Base-by-base conservation (phyloP, 2,329 filamentous ascomycete genomes). In the Thelonectria blattea region DNA sequence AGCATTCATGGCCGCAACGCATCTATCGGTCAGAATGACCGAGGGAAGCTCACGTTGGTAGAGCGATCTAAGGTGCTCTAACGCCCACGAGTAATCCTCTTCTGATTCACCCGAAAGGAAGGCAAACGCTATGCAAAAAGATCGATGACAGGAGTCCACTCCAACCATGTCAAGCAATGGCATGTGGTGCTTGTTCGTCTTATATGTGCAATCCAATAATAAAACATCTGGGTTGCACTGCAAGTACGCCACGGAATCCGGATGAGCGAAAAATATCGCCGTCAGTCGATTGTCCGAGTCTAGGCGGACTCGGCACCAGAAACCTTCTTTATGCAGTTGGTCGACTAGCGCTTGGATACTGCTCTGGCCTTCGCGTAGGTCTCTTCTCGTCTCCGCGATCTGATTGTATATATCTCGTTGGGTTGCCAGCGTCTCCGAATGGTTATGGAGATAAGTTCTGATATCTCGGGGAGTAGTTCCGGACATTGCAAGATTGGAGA, bases 351-450 rank as follows among this genome's bases (percentile, higher is more conserved):
- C 61, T 45, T 56, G 39, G 32, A 34, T 34, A 34, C 32, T 34
- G 32, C 32, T 34, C 12, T 34, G 32, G 5, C 32, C 65, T 52
- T 64, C 52, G 20, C 24, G 43, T 17, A 65, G 11, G 30, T 63
- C 59, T 62, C 46, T 49, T 52, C 55, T 61, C 22, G 41, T 30
- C 10, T 53, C 57, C 18, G 56, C 61, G 61, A 66, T 67, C 14
- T 54, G 39, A 45, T 67, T 69, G 41, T 68, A 67, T n/a, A 71
- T 56, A 60, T 68, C 59, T 60, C 63, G 47, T 46, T 66, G 47
- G 30, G 63, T 68, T 47, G 63, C 64, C 10, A 68, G 18, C 4
- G 58, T 60, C 45, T 58, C 50, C 6, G 41, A 61, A 57, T 63
- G 24, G 18, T 65, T 34, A 27, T 52, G 32, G 15, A 67, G 49